Conservation (phyloP, 352 stramenopile genomes). For the Pythium oligandrum region DNA sequence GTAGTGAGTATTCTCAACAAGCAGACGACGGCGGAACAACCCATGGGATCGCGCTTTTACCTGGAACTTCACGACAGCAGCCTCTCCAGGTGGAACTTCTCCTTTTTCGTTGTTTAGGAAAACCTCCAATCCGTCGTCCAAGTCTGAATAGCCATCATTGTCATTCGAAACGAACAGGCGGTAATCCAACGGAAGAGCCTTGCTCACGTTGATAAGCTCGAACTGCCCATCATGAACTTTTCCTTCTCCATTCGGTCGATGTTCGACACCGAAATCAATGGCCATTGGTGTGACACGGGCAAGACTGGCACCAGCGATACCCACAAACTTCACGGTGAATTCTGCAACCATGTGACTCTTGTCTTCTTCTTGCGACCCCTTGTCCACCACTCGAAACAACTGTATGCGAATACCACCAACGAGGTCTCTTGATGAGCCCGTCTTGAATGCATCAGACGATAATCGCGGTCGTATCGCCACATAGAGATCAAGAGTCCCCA, state of each 20-base stretch:
- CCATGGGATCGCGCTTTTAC: slow-evolving; percentile 68
- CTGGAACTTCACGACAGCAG: slow-evolving; percentile 46
- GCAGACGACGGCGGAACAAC: slow-evolving; percentile 72
- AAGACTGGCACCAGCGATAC: slow-evolving; percentile 75
- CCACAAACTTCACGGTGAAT: slow-evolving; percentile 88
- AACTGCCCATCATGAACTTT: slow-evolving; percentile 64
- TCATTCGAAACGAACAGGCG: slow-evolving; percentile 63
- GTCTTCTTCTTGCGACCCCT: slow-evolving; percentile 34
- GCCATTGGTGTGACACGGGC: slow-evolving; percentile 51
- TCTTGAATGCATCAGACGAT: slow-evolving; percentile 76
- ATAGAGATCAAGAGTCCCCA: slow-evolving; percentile 65
- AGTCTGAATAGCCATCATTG: slow-evolving; percentile 69
- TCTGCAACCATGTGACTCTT: slow-evolving; percentile 69
- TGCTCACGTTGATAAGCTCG: slow-evolving; percentile 80
- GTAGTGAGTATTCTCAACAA: slow-evolving; percentile 84
- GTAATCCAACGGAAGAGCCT: slow-evolving; percentile 69
- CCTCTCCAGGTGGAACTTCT: slow-evolving; percentile 59
- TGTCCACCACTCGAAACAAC: slow-evolving; percentile 39
- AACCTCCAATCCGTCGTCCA: slow-evolving; percentile 66
- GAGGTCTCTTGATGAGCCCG: slow-evolving; percentile 67
- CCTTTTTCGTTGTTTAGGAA: slow-evolving; percentile 68
- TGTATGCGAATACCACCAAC: slow-evolving; percentile 87
- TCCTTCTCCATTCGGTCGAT: slow-evolving; percentile 37
- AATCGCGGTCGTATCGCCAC: slow-evolving; percentile 77
- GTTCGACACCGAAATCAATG: slow-evolving; percentile 81